phyloP scores from a whole-genome alignment of 805 yeast genomes.

The Hanseniaspora guilliermondii region DNA sequence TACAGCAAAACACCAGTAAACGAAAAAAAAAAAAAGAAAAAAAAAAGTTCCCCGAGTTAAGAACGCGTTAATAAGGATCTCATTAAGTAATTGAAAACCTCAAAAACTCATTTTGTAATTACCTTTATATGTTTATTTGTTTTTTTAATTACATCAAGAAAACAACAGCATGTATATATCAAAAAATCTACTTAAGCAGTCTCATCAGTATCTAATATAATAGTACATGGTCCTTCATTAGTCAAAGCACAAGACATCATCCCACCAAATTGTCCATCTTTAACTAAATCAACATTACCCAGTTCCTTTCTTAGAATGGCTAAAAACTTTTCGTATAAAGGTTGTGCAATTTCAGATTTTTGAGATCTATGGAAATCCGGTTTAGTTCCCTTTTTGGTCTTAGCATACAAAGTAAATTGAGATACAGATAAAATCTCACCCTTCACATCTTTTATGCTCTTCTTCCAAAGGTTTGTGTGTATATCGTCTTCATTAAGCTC shows the following conservation, averaged over 20 bases:
- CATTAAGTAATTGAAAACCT: too few species aligned
- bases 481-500: slow-evolving; percentile 48
- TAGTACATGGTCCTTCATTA: slow-evolving; percentile 91
- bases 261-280: slow-evolving; percentile 88
- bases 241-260: slow-evolving; percentile 89
- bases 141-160: not conserved
- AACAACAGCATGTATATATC: not conserved
- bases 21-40: too few species aligned
- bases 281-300: slow-evolving; percentile 47
- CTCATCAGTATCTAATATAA: slow-evolving; percentile 60
- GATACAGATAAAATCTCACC: slow-evolving; percentile 79
- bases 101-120: too few species aligned
- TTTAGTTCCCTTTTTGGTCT: slow-evolving; percentile 77
- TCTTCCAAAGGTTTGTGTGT: slow-evolving; percentile 61
- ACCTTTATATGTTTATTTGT: too few species aligned
- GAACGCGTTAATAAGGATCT: too few species aligned
- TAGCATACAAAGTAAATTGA: slow-evolving; percentile 83
- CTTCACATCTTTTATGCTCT: slow-evolving; percentile 46
- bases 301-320: slow-evolving; percentile 36
- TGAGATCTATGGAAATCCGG: slow-evolving; percentile 93
- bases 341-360: slow-evolving; percentile 48
- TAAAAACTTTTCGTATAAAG: slow-evolving; percentile 39
- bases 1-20: too few species aligned
- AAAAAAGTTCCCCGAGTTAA: too few species aligned
- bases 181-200: slow-evolving; percentile 4